These are phyloP conservation scores for Metschnikowia amazonensis DNA, from an alignment of 805 yeast genomes.

Conservation along the genomic window DNA sequence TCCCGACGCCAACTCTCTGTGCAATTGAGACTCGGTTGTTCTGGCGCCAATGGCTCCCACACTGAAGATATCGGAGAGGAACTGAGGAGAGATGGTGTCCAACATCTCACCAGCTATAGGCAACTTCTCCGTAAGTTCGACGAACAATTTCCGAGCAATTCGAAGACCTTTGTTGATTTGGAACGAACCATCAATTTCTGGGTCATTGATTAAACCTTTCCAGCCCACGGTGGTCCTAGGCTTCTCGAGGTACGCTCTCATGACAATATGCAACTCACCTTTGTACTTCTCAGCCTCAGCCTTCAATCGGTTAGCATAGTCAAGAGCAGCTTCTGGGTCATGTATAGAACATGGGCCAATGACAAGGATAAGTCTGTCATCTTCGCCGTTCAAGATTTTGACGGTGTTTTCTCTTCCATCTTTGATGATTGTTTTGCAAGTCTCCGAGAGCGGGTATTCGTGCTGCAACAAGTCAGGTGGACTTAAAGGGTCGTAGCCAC, in stretches of 20 bases:
- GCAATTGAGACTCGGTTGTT: constrained; percentile 97
- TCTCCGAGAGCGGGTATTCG: constrained; percentile 66
- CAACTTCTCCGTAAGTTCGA: constrained; percentile 68
- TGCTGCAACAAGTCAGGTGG: constrained; percentile 89
- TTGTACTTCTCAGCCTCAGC: constrained; percentile 64
- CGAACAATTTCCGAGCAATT: constrained; percentile 79
- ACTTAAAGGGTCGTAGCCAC: constrained; percentile 90
- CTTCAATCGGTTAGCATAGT: constrained; percentile 71
- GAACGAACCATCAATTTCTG: constrained; percentile 88
- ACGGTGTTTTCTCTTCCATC: constrained; percentile 77
- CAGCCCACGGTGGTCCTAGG: constrained; percentile 99
- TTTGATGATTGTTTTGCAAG: constrained; percentile 59
- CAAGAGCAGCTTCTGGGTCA: constrained; percentile 84
- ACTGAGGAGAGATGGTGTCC: constrained; percentile 97
- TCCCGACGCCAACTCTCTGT: constrained; percentile 96
- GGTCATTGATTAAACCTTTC: constrained; percentile 98
- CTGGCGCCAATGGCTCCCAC: constrained; percentile 99
- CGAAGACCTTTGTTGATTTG: constrained; percentile 93
- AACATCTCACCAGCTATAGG: constrained; percentile 98
- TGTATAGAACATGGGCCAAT: constrained; percentile 98
- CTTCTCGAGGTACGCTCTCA: constrained; percentile 98
- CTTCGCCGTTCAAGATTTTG: constrained; percentile 65
- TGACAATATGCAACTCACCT: constrained; percentile 75
- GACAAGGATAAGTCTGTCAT: constrained; percentile 80
- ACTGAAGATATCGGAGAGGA: constrained; percentile 81